Evolutionary conservation across 1,139 yeast species (phyloP).

Genomic region (Barnettozyma hawaiiensis): DNA sequence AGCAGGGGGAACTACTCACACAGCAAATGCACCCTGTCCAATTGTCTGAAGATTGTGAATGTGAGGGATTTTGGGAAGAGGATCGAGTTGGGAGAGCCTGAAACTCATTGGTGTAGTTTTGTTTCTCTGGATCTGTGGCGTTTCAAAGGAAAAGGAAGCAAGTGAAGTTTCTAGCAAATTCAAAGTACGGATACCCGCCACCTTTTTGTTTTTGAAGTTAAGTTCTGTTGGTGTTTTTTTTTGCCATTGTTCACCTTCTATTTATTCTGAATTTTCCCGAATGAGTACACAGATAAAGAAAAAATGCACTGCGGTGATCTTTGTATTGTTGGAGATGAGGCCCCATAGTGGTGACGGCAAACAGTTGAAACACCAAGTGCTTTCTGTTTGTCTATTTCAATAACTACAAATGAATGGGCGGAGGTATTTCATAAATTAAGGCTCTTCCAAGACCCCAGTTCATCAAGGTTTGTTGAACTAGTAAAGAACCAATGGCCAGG

Average conservation of each 20-base stretch:
- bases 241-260: too few species aligned
- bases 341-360: too few species aligned
- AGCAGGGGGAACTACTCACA: slow-evolving; percentile 25
- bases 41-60: slow-evolving; percentile 35
- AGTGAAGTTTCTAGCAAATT: background rate
- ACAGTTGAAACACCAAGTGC: too few species aligned
- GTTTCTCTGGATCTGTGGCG: background rate
- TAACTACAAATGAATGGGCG: slow-evolving; percentile 12
- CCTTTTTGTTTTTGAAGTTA: too few species aligned
- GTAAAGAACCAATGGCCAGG: slow-evolving; percentile 5
- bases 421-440: slow-evolving; percentile 7
- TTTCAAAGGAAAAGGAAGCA: too few species aligned
- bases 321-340: too few species aligned
- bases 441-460: background rate
- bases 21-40: slow-evolving; percentile 45
- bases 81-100: slow-evolving; percentile 28
- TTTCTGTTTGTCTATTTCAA: too few species aligned
- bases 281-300: too few species aligned
- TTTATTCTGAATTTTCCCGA: too few species aligned
- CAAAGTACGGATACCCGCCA: too few species aligned
- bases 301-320: too few species aligned
- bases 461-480: slow-evolving; percentile 5
- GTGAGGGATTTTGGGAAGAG: slow-evolving; percentile 33
- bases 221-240: too few species aligned
- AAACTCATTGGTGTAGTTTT: slow-evolving; percentile 15